Percentiles rank a stretch among this genome's conserved stretches.
Conservation (phyloP, 345 rosid species). For the Lumnitzera racemosa region DNA sequence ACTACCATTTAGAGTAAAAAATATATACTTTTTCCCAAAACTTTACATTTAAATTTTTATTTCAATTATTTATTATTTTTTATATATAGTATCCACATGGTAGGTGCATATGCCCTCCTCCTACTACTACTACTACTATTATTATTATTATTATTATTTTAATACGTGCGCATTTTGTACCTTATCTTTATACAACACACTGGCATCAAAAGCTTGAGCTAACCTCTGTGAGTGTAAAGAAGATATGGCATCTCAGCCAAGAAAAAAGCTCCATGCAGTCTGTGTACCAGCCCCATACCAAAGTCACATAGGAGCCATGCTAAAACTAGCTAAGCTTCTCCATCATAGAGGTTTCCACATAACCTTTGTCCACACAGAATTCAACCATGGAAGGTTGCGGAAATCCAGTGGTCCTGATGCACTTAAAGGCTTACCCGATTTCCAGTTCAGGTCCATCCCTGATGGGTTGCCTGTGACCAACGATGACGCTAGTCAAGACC, state of each 20-base stretch:
- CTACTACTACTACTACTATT: no score
- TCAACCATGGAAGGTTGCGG: conserved; percentile 6
- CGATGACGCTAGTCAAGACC: conserved; percentile 2
- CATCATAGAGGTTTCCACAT: conserved; percentile 10
- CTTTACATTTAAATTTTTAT: no score
- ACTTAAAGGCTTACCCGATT: conserved; percentile 1
- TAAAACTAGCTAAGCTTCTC: conserved; percentile 10
- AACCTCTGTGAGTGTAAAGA: no score
- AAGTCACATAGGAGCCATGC: not conserved
- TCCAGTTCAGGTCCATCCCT: conserved; percentile 4
- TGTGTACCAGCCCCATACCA: not conserved
- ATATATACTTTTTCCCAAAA: no score
- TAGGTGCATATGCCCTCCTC: no score
- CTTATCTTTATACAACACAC: no score
- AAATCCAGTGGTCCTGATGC: not conserved
- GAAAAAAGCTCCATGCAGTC: not conserved
- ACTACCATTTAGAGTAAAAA: no score
- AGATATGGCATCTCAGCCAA: not conserved
- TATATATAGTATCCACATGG: no score
- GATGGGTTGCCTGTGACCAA: conserved; percentile 3
- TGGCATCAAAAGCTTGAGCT: no score
- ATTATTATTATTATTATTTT: no score
- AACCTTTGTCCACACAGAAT: conserved; percentile 9
- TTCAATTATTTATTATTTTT: no score
- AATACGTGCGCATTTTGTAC: no score